Conservation (phyloP, 2,329 filamentous ascomycete genomes). For the Diaporthe destruens region DNA sequence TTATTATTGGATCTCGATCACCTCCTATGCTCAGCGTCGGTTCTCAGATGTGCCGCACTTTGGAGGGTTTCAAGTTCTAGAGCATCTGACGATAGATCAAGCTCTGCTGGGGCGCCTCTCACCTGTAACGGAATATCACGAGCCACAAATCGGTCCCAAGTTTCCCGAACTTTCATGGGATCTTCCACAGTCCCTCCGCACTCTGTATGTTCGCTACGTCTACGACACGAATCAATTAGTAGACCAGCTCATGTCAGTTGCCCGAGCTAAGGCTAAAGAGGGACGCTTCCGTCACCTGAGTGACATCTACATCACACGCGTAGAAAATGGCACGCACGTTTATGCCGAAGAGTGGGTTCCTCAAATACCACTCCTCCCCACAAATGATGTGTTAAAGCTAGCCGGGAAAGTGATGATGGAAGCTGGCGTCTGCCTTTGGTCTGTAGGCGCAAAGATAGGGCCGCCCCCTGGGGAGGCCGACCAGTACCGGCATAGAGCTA, state of each 20-base stretch:
- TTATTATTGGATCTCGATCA: not conserved
- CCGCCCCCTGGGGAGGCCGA: not conserved
- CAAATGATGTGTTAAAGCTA: accelerated
- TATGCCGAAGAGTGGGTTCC: not conserved
- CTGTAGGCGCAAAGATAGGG: not conserved
- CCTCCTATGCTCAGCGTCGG: not conserved
- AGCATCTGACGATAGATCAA: not conserved
- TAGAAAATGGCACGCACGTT: not conserved
- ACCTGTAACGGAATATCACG: not conserved
- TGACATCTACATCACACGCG: not conserved
- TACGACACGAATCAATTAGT: not conserved
- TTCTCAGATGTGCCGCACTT: not conserved
- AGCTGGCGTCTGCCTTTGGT: not conserved
- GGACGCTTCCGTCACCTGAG: not conserved
- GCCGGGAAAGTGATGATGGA: not conserved
- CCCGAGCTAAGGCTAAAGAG: not conserved
- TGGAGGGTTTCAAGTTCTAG: not conserved
- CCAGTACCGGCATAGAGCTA: not conserved
- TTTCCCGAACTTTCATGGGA: not conserved
- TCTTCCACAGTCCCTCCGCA: not conserved
- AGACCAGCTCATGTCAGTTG: not conserved
- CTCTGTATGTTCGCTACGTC: not conserved
- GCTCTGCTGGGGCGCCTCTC: not conserved
- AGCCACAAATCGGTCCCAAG: not conserved
- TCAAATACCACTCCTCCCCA: not conserved